Evolutionary conservation across 345 rosid species (phyloP).

Genomic region (Gossypium thurberi): DNA sequence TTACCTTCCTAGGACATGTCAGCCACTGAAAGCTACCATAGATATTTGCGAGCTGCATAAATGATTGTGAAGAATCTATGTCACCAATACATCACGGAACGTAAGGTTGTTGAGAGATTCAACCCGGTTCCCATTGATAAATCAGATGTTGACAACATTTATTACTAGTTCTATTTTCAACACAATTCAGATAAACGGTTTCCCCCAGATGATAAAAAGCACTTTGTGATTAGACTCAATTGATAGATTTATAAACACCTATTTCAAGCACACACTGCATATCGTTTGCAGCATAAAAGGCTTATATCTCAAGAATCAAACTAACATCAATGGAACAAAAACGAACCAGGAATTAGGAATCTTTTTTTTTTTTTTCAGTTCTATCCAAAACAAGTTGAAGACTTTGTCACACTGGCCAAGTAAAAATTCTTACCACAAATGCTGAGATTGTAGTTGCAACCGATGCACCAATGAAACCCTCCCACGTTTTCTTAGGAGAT

Average conservation of each 20-base stretch:
- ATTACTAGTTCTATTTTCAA: too few species aligned
- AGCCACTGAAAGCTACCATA: conserved; percentile 78
- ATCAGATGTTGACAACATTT: too few species aligned
- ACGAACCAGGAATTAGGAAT: background rate
- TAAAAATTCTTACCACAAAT: conserved; percentile 50
- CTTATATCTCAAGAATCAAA: background rate
- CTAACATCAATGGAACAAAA: background rate
- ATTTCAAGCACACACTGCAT: background rate
- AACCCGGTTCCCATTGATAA: background rate
- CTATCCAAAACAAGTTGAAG: background rate
- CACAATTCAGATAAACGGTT: too few species aligned
- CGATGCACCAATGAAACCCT: conserved; percentile 95
- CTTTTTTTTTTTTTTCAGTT: background rate
- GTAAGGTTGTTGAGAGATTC: background rate
- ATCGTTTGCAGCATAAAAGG: background rate
- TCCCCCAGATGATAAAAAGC: background rate
- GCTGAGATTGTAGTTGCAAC: conserved; percentile 77
- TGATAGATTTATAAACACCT: background rate
- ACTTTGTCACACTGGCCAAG: background rate
- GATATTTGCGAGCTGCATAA: conserved; percentile 70
- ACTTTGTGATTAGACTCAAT: background rate
- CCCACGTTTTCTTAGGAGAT: conserved; percentile 99
- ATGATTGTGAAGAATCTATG: background rate
- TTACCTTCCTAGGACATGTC: conserved; percentile 95
- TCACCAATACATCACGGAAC: background rate